Conservation (phyloP, 441 rosid species). For the Populus hybrid region DNA sequence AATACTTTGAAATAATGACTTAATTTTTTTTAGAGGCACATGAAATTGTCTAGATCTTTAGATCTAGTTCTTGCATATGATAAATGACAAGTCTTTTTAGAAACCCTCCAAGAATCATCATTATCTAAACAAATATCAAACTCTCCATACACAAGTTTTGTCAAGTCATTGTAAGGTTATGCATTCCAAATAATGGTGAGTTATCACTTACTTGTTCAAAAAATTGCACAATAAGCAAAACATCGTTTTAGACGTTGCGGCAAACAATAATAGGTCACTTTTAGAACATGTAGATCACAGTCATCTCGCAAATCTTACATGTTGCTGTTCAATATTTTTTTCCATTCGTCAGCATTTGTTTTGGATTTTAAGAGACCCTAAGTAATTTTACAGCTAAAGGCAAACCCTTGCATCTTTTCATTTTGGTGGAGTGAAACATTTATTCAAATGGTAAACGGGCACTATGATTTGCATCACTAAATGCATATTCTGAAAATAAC, state of each 20-base stretch:
- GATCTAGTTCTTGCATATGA: neutral
- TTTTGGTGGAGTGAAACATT: neutral
- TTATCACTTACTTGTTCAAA: neutral
- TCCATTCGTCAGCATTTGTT: neutral
- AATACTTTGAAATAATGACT: too few relatives aligned
- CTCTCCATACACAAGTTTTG: neutral
- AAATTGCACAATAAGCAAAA: neutral
- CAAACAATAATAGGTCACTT: neutral
- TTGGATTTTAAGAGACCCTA: neutral
- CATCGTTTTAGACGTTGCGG: too few relatives aligned
- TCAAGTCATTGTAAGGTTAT: neutral
- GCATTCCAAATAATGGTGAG: neutral
- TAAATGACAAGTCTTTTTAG: neutral
- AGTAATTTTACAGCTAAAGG: neutral
- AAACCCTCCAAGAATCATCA: too few relatives aligned
- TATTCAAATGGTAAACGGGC: neutral
- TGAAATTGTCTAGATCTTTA: too few relatives aligned
- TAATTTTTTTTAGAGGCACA: too few relatives aligned
- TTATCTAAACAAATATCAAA: neutral
- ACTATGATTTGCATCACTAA: neutral
- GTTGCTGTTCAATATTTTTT: neutral
- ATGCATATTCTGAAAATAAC: neutral
- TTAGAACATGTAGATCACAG: too few relatives aligned
- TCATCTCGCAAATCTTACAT: neutral
- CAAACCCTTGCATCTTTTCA: slow-evolving; percentile 5